Evolutionary conservation across 1,139 yeast genomes (phyloP).

Genomic region (Debaryomyces robertsiae): DNA sequence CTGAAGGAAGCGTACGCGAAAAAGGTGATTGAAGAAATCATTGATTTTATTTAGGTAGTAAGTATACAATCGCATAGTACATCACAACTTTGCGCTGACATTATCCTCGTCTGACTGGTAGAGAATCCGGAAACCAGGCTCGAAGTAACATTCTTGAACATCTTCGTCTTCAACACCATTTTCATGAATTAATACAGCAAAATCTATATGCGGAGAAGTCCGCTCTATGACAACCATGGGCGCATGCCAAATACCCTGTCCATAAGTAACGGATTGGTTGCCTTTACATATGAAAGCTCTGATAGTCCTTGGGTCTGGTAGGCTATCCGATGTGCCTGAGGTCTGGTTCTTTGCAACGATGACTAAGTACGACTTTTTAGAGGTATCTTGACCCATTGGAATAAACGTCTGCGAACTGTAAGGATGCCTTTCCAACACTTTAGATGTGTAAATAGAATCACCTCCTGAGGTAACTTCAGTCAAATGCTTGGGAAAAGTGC

Average conservation of each 20-base stretch:
- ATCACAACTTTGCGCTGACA: constrained; percentile 19
- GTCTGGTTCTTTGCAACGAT: constrained; percentile 69
- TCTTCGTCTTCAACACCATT: constrained; percentile 79
- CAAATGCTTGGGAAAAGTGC: constrained; percentile 71
- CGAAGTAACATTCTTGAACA: constrained; percentile 75
- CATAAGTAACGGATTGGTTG: constrained; percentile 88
- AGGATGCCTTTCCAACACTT: constrained; percentile 88
- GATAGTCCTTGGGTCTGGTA: constrained; percentile 63
- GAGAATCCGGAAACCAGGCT: constrained; percentile 56
- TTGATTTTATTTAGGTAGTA: constrained; percentile 34
- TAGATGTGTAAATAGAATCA: constrained; percentile 49
- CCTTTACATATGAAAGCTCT: constrained; percentile 78
- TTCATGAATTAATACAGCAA: constrained; percentile 84
- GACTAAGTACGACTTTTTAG: constrained; percentile 64
- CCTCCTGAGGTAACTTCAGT: constrained; percentile 31
- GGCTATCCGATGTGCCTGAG: constrained; percentile 32
- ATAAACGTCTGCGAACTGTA: constrained; percentile 86
- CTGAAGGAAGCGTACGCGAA: constrained; percentile 36
- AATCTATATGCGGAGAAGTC: constrained; percentile 58
- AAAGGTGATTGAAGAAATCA: constrained; percentile 37
- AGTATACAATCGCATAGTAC: no score
- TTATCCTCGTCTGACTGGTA: constrained; percentile 21
- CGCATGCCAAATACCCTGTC: constrained; percentile 74
- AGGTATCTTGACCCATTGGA: constrained; percentile 73
- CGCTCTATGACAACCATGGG: constrained; percentile 84